phyloP scores from a whole-genome alignment of 768 basidiomycete species.

The Leccinum boreale region DNA sequence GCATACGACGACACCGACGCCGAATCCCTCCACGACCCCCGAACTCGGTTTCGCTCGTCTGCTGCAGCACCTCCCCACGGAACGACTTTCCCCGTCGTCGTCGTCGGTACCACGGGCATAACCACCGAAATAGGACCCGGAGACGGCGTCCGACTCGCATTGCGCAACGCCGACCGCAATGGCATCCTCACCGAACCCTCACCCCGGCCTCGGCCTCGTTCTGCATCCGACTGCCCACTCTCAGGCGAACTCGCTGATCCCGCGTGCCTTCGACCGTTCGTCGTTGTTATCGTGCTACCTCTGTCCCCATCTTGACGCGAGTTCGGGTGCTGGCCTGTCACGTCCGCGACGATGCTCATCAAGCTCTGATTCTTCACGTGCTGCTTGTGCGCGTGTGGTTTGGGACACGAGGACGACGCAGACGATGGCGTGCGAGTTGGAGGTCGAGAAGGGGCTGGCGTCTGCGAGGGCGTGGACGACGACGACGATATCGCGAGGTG shows the following conservation, averaged over 20 bases:
- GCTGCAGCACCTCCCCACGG: background rate
- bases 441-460: background rate
- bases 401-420: background rate
- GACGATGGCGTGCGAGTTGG: background rate
- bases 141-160: slow-evolving; percentile 48
- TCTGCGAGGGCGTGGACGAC: background rate
- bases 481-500: background rate
- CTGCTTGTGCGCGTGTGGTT: slow-evolving; percentile 4
- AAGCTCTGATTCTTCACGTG: slow-evolving; percentile 36
- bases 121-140: slow-evolving; percentile 24
- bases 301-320: slow-evolving; percentile 19
- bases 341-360: slow-evolving; percentile 69
- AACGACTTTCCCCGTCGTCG: background rate
- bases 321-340: slow-evolving; percentile 39
- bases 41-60: background rate
- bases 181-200: slow-evolving; percentile 43
- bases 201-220: background rate
- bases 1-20: slow-evolving; percentile 56
- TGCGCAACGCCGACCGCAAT: slow-evolving; percentile 60
- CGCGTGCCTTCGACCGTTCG: background rate
- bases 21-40: slow-evolving; percentile 15
- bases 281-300: too few relatives aligned
- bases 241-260: background rate
- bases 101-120: background rate
- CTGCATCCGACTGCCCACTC: background rate